Evolutionary conservation across 495 filamentous ascomycete genomes (phyloP).

Genomic region (Aspergillus nidulans): DNA sequence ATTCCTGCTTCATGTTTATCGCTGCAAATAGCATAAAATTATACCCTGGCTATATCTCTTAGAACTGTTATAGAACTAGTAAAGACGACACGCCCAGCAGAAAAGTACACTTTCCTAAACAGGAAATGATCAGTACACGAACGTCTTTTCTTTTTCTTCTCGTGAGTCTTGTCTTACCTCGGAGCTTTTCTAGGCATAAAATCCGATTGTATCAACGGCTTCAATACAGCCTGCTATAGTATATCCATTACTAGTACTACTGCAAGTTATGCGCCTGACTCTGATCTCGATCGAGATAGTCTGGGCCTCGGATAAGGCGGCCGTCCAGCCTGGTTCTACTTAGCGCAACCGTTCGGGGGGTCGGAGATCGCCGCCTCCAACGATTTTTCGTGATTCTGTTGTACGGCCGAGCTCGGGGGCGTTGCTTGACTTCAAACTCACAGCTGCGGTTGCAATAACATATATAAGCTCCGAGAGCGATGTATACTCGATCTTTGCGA

Average conservation of each 20-base stretch:
- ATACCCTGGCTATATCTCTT: conserved; percentile 7
- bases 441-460: background rate
- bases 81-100: background rate
- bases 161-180: background rate
- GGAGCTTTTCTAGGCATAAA: background rate
- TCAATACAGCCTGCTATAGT: background rate
- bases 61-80: background rate
- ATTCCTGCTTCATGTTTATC: background rate
- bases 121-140: background rate
- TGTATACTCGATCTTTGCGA: background rate
- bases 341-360: background rate
- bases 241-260: background rate
- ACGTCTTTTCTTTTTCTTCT: background rate
- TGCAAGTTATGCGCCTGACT: background rate
- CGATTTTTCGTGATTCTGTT: background rate
- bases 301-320: conserved; percentile 1
- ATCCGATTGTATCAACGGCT: background rate
- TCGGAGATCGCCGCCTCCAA: conserved; percentile 1
- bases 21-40: background rate
- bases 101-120: background rate
- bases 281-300: background rate
- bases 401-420: conserved; percentile 9
- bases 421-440: background rate
- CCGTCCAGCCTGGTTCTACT: background rate
- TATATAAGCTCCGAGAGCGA: background rate